Evolutionary conservation across 257 asterid species (phyloP).

Genomic region (Scutellaria baicalensis): DNA sequence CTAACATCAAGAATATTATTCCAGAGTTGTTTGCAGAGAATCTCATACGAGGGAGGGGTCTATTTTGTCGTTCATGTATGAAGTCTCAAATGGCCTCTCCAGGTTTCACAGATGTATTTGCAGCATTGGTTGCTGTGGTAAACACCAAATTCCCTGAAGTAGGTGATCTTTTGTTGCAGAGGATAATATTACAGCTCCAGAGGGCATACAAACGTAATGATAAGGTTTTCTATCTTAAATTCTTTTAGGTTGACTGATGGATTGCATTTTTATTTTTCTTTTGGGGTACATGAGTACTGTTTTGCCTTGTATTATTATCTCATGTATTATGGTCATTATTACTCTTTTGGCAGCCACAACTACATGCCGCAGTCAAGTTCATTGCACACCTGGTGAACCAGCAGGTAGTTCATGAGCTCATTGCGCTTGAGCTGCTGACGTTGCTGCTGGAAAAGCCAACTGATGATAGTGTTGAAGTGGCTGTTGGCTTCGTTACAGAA

Average conservation of each 20-base stretch:
- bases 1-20: conserved; percentile 68
- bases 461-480: conserved; percentile 95
- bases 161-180: conserved; percentile 69
- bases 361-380: conserved; percentile 86
- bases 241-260: not conserved
- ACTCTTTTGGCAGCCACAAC: conserved; percentile 54
- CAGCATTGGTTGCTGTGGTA: conserved; percentile 85
- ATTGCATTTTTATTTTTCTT: not conserved
- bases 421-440: conserved; percentile 86
- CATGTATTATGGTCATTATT: not conserved
- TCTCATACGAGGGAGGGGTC: conserved; percentile 80
- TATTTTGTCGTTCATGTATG: conserved; percentile 90
- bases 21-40: conserved; percentile 92
- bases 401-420: conserved; percentile 84
- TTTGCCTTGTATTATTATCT: not conserved
- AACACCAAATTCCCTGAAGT: conserved; percentile 89
- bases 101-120: conserved; percentile 81
- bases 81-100: conserved; percentile 99
- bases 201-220: conserved; percentile 80
- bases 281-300: not conserved
- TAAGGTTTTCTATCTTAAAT: conserved; percentile 38
- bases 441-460: conserved; percentile 74
- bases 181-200: conserved; percentile 70
- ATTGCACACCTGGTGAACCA: conserved; percentile 94
- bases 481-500: conserved; percentile 83